phyloP scores from a whole-genome alignment of 805 yeast species.

The Cyberlindnera xishuangbannaensis region DNA sequence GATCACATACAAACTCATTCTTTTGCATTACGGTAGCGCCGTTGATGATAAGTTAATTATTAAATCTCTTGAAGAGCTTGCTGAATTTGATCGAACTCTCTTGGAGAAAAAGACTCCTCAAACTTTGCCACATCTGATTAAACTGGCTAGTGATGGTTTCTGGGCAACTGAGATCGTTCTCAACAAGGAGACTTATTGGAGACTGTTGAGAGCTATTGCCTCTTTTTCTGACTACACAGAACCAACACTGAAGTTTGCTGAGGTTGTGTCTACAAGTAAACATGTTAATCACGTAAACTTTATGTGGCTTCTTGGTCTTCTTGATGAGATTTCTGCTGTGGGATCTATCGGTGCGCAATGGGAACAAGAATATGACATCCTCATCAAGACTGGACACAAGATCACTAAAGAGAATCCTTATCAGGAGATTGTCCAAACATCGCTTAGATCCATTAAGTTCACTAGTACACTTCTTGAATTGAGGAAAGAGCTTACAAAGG shows the following conservation, averaged over 20 bases:
- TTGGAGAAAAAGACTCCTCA: constrained; percentile 17
- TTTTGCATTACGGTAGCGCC: constrained; percentile 22
- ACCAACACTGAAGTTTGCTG: constrained; percentile 43
- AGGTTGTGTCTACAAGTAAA: constrained; percentile 29
- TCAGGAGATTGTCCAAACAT: constrained; percentile 49
- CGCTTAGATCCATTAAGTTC: constrained; percentile 55
- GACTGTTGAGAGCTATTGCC: constrained; percentile 41
- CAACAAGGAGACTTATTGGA: constrained; percentile 52
- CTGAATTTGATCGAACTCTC: constrained; percentile 10
- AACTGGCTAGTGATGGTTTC: constrained; percentile 2
- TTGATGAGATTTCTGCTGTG: constrained; percentile 75
- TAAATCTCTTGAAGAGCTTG: constrained; percentile 9
- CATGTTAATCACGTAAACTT: constrained; percentile 46
- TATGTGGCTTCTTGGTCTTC: constrained; percentile 59
- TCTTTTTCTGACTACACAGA: constrained; percentile 37
- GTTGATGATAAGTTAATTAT: constrained; percentile 2
- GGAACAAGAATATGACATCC: constrained; percentile 56
- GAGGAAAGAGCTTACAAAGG: constrained; percentile 27
- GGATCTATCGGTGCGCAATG: constrained; percentile 76
- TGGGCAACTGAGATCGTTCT: constrained; percentile 30
- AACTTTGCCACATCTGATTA: constrained; percentile 14
- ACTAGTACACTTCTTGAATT: constrained; percentile 46
- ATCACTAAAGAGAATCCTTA: constrained; percentile 42
- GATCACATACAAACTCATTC: constrained; percentile 44
- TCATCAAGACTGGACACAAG: constrained; percentile 38